Evolutionary conservation across 2,329 filamentous ascomycete genomes (phyloP).

Genomic region (Ciborinia camelliae): DNA sequence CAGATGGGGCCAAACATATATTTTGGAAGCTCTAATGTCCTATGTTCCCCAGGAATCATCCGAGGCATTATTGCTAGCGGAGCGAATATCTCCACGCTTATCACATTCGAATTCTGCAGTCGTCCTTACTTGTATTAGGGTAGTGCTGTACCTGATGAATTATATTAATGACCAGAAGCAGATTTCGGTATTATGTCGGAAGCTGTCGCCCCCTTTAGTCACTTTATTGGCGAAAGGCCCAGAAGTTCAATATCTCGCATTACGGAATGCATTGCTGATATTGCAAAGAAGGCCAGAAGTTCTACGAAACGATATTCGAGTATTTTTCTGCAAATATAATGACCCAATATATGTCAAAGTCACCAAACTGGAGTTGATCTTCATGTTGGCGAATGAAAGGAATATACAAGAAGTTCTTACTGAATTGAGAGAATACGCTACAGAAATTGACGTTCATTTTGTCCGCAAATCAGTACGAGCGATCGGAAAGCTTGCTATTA

Average conservation of each 20-base stretch:
- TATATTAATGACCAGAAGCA: slow-evolving; percentile 93
- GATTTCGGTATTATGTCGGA: slow-evolving; percentile 80
- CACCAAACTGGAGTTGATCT: slow-evolving; percentile 96
- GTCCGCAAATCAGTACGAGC: slow-evolving; percentile 96
- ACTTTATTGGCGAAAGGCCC: slow-evolving; percentile 93
- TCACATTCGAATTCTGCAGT: slow-evolving; percentile 97
- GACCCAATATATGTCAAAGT: slow-evolving; percentile 99
- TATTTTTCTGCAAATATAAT: slow-evolving; percentile 99
- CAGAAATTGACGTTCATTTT: slow-evolving; percentile 98
- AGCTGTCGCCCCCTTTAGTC: slow-evolving; percentile 90
- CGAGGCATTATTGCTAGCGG: slow-evolving; percentile 85
- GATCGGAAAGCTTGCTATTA: slow-evolving; percentile 97
- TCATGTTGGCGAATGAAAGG: slow-evolving; percentile 93
- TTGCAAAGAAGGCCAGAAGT: slow-evolving; percentile 91
- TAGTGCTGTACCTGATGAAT: slow-evolving; percentile 97
- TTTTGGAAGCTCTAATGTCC: slow-evolving; percentile 94
- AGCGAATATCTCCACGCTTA: slow-evolving; percentile 89
- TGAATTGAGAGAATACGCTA: slow-evolving; percentile 92
- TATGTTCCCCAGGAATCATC: slow-evolving; percentile 90
- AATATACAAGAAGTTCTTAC: slow-evolving; percentile 96
- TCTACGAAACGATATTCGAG: slow-evolving; percentile 90
- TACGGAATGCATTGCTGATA: slow-evolving; percentile 91
- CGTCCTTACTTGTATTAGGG: slow-evolving; percentile 91
- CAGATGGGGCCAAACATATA: slow-evolving; percentile 98
- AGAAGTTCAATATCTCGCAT: slow-evolving; percentile 95